Conservation (phyloP, 2,329 filamentous ascomycete species). For the Harringtonia lauricola region DNA sequence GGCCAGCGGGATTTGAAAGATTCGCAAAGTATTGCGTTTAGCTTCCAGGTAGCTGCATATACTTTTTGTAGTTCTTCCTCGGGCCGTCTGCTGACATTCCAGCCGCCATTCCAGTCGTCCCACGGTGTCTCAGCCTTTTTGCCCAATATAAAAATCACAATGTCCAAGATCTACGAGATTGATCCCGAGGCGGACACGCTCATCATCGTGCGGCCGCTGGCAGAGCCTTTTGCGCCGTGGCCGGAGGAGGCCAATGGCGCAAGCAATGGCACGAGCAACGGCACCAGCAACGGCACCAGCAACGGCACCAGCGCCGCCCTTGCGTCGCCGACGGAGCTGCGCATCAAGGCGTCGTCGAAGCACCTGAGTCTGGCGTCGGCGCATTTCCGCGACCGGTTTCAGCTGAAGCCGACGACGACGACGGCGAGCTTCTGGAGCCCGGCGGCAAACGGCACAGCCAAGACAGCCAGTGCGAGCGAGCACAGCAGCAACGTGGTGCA, state of each 20-base stretch:
- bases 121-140: too few species aligned
- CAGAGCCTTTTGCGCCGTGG: constrained; percentile 15
- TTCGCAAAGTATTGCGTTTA: not conserved
- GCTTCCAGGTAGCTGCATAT: not conserved
- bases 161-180: constrained; percentile 23
- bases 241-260: constrained; percentile 1
- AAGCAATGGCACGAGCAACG: not conserved
- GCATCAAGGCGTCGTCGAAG: constrained; percentile 24
- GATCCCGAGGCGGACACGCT: constrained; percentile 23
- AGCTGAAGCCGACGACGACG: not conserved
- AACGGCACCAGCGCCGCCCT: not conserved
- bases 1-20: not conserved
- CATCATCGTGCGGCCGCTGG: constrained; percentile 16
- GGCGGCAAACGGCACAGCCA: not conserved
- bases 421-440: not conserved
- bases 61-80: not conserved
- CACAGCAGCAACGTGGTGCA: constrained; percentile 7
- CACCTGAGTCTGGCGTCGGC: constrained; percentile 24
- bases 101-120: not conserved
- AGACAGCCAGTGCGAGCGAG: too few species aligned
- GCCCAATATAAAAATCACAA: constrained; percentile 6
- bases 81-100: not conserved
- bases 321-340: constrained; percentile 12
- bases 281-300: not conserved
- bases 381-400: constrained; percentile 13